Evolutionary conservation across 2,329 filamentous ascomycete species (phyloP), one percentile per base, ranked within the genome.

Genomic region (Neonectria faginata): DNA sequence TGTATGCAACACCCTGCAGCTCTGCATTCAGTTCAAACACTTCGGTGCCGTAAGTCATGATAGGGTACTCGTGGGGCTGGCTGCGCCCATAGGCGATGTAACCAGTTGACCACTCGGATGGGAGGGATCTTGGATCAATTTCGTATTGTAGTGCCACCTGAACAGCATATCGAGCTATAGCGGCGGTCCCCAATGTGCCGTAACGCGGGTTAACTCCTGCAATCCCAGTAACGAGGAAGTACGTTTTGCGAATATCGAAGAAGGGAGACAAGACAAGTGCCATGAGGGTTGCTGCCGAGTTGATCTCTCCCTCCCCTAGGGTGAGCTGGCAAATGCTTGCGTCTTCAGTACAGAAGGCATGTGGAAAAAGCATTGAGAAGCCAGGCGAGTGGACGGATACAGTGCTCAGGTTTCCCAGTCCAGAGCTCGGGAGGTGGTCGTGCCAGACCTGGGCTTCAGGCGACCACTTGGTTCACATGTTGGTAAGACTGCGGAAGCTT

Each of bases 91-190:
- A 89, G 1, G 89, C 85, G 31, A 93, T 82, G 75, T 93, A 93
- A 5, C 91, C 90, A 0, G 89, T 91, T 1, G 84, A 80, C 78
- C 85, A 92, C 75, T 89, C 89, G 2, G 74, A 73, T 0, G 90
- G 89, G 36, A 92, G 86, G 65, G 92, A 90, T 36, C 91, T 86
- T 1, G 86, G 80, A 70, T 93, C 91, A 65, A 94, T 87, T 77
- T 94, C 91, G 68, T 93, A 92, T 76, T 94, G 91, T 57, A 93
- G 81, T 0, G 89, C 91, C 3, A 93, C 90, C 74, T 94, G 92
- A 5, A 94, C 85, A 0, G 90, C 87, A 73, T 89, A 94, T 22
- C 87, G 85, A 41, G 89, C 86, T 58, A 94, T 87, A 1, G 89
- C 89, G 0, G 92, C 90, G 44, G 86, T 85, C 48, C 86, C 88